Base-by-base conservation (phyloP, 2,329 filamentous ascomycete species). In the Fusarium gaditjirri region DNA sequence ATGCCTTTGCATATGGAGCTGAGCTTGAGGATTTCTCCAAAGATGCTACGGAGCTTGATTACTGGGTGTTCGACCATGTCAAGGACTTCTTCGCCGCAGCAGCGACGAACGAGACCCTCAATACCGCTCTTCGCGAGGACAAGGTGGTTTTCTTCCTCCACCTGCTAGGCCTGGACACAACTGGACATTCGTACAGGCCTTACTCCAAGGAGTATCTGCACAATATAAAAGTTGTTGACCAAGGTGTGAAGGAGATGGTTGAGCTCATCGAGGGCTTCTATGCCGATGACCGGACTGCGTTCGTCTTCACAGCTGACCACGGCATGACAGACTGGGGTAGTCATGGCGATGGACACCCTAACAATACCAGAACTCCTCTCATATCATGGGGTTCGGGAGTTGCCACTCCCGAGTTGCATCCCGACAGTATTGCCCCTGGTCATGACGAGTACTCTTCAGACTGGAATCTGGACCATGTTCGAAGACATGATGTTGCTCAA, bases 321-420 rank as follows among this genome's bases (percentile, higher is more conserved):
- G 96, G 96, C 23, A 99, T 99, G 96, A 98, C 94, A 78, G 96
- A 99, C 81, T 98, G 93, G 92, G 96, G 97, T n/a, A 98, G 95
- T 76, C 97, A 99, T 80, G 97, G 97, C 41, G 96, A 99, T 80
- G 96, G 96, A 12, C 95, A 99, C 81, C 96, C 96, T 1, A 93
- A 99, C 81, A 99, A 98, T 77, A 99, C 96, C 6, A 90, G 96
- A 55, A 99, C 96, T 2, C 96, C 96, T 2, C 85, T 99, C 36
- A 93, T 99, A 74, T 91, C 89, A 6, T 99, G 96, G 96, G 96
- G 96, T 16, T 94, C 96, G 59, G 96, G 96, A 13, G 89, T 98
- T 42, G 94, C 94, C 6, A 88, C 88, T 71, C 96, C 96, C 2
- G 84, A 90, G 53, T 83, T 89, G 5, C 84, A 86, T 36, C 79